Evolutionary conservation across 495 filamentous ascomycete genomes (phyloP), one percentile per base, ranked within the genome.

Genomic region (Jackrogersella minutella): DNA sequence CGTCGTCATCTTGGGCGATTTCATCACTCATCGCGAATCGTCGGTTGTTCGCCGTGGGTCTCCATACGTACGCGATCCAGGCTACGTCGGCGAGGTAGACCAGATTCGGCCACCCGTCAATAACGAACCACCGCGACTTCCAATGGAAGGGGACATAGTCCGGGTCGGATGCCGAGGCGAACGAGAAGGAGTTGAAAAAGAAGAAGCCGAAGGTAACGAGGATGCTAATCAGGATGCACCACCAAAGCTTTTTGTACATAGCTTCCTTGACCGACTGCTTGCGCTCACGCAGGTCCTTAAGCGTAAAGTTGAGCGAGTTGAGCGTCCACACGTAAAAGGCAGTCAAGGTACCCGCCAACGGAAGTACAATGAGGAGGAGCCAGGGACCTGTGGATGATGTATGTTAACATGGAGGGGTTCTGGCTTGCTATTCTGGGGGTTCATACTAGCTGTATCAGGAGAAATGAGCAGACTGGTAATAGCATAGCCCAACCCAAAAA

Each of bases 201-300:
- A 99, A 97, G 81, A 98, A 99, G 59, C 82, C 93, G 69, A 98
- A 97, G 64, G 97, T 97, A 50, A 98, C 91, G 54, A 97, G 80
- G 74, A 99, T 97, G 69, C 90, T 93, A 57, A 84, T 84, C 13
- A 99, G 82, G 62, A 99, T 96, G 76, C 92, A 93, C 92, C 92
- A 99, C 95, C 95, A 99, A 21, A 99, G 88, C 77, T 96, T 96
- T 79, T 91, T 93, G 81, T 98, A 99, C 95, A 99, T 99, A 75
- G 86, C 77, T 17, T 91, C 90, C 75, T 99, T 99, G 58, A 89
- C 89, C 75, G 89, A 91, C 78, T 99, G 95, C 77, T 97, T 97
- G 41, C 95, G 88, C 72, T 95, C 93, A 11, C 91, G 82, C 5
- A 99, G 86, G 72, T 98, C 94, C 78, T 97, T 98, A 84, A 97